phyloP scores from a whole-genome alignment of 2,329 filamentous ascomycete species.

The Diaporthe vaccinii region DNA sequence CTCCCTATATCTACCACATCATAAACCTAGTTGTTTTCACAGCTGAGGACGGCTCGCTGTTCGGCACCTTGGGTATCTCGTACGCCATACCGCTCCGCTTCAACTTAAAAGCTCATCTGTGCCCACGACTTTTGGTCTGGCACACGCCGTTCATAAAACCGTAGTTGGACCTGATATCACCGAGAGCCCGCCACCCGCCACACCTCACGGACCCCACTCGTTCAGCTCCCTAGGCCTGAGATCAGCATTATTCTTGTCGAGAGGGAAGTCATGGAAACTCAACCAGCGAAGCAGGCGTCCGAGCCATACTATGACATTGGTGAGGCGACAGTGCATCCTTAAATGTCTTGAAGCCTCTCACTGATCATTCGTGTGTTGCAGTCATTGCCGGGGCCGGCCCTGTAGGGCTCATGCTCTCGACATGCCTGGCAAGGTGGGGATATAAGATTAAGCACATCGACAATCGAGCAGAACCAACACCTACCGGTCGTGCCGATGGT shows the following conservation, averaged over 20 bases:
- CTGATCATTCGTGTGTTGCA: conserved; percentile 49
- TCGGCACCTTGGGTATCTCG: neutral
- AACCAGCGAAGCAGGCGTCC: conserved; percentile 36
- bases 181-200: too few species aligned
- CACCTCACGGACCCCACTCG: too few species aligned
- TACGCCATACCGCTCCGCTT: neutral
- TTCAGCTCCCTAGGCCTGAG: too few species aligned
- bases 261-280: conserved; percentile 36
- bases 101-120: neutral
- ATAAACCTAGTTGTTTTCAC: neutral
- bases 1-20: neutral
- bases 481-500: conserved; percentile 89
- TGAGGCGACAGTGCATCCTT: conserved; percentile 2
- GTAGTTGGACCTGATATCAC: neutral
- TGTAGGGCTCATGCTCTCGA: conserved; percentile 88
- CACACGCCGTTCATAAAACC: neutral
- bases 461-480: conserved; percentile 86
- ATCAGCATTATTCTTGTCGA: neutral
- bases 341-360: conserved; percentile 24
- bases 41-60: neutral
- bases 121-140: neutral
- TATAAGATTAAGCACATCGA: conserved; percentile 97
- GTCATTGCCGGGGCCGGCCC: conserved; percentile 93
- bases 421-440: conserved; percentile 90
- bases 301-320: conserved; percentile 44